Evolutionary conservation across 305 asterid genomes (phyloP), one percentile per base, ranked within the genome.

Genomic region (Galium porrigens): DNA sequence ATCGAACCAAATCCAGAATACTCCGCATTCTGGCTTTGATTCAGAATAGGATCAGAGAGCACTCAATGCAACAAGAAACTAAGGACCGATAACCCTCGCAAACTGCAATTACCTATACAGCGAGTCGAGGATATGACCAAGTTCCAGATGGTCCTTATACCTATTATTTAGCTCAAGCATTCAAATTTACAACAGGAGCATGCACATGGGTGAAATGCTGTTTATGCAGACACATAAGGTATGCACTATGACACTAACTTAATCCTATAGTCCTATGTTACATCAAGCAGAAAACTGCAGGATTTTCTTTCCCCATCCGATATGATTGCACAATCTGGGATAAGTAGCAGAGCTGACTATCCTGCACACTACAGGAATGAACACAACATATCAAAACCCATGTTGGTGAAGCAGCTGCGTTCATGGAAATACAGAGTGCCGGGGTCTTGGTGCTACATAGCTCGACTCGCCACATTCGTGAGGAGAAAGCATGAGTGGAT

Each of bases 401-500:
- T 61, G 61, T 49, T 56, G 53, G 14, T n/a, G 56, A 42, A 33
- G 54, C 42, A 14, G 46, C 15, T 5, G 51, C 37, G 52, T 44
- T 81, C 79, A 89, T 63, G 71, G 82, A 77, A 72, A 84, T 33
- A 81, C 71, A 12, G 86, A 72, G 68, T 65, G 80, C 32, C 85
- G 81, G 63, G 88, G 83, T 66, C 81, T 84, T 33, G 95, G 88
- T 48, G 86, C 84, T 37, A 74, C 83, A 66, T 79, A 78, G 67
- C 79, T 69, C 36, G 82, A 30, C 70, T 88, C 88, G 20, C 82
- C 81, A 55, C 77, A 85, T 41, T 84, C 90, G 3, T 78, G 74
- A 61, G 96, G 88, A 33, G 83, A 70, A 63, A 81, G 94, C 86
- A 81, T 78, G 56, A 89, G 83, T 32, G 88, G 94, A 70, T 86